These are phyloP conservation scores for Hibiscus syriacus DNA, from an alignment of 345 rosid species.

Conservation along the genomic window DNA sequence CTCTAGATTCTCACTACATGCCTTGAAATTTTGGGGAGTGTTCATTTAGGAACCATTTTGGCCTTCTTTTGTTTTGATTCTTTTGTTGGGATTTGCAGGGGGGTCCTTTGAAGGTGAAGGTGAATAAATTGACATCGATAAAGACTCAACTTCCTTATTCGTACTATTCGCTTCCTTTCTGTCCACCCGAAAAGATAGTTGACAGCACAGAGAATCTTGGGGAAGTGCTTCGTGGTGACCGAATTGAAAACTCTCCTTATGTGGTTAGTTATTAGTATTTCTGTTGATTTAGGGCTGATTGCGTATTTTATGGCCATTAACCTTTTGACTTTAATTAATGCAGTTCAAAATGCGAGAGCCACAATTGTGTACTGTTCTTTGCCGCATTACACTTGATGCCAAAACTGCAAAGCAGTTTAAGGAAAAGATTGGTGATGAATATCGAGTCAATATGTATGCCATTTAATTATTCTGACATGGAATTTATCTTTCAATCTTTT, in stretches of 20 bases:
- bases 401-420: conserved; percentile 63
- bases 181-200: conserved; percentile 7
- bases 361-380: conserved; percentile 58
- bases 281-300: background rate
- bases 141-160: background rate
- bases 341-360: conserved; percentile 93
- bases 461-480: background rate
- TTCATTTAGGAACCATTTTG: background rate
- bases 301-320: conserved; percentile 2
- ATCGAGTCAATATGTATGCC: conserved; percentile 85
- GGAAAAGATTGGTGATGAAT: conserved; percentile 89
- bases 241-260: background rate
- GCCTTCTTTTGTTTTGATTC: background rate
- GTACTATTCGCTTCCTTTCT: background rate
- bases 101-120: background rate
- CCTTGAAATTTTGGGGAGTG: background rate
- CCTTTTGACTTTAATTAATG: conserved; percentile 15
- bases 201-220: conserved; percentile 98
- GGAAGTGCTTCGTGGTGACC: conserved; percentile 47
- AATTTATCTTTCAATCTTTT: background rate
- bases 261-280: background rate
- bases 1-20: background rate
- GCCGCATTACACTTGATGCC: conserved; percentile 51
- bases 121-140: background rate
- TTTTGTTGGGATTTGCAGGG: background rate